Conservation (phyloP, 2,329 filamentous ascomycete species). For the Penicillium sp. region DNA sequence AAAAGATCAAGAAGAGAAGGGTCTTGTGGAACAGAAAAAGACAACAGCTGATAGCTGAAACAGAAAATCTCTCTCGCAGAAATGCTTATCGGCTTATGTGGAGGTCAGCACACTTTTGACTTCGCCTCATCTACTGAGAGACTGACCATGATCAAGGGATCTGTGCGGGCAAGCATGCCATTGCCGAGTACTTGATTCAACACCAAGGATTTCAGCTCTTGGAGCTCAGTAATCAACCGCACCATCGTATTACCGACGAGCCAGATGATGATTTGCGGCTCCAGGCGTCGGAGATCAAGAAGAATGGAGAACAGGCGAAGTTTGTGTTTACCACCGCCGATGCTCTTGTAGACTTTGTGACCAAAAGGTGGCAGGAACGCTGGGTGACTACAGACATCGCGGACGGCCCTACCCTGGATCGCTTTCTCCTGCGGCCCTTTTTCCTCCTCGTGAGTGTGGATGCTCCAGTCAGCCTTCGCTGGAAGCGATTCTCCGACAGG, state of each 20-base stretch:
- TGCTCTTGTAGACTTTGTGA: conserved; percentile 79
- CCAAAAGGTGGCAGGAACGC: conserved; percentile 74
- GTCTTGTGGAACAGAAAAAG: not conserved
- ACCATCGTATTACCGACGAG: conserved; percentile 21
- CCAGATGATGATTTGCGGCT: conserved; percentile 29
- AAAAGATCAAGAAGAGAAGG: not conserved
- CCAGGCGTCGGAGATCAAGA: conserved; percentile 25
- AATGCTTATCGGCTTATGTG: conserved; percentile 56
- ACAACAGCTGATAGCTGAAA: not conserved
- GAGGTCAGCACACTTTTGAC: conserved; percentile 38
- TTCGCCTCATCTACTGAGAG: not conserved
- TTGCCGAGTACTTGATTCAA: conserved; percentile 82
- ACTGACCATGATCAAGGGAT: conserved; percentile 62
- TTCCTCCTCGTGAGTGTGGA: conserved; percentile 92
- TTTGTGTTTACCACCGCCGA: conserved; percentile 62
- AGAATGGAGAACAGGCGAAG: conserved; percentile 18
- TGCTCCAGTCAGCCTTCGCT: conserved; percentile 81
- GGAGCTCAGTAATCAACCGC: conserved; percentile 51
- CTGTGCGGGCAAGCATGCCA: conserved; percentile 87
- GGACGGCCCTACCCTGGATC: conserved; percentile 71
- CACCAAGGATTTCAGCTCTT: conserved; percentile 80
- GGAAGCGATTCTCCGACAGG: conserved; percentile 71
- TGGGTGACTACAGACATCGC: conserved; percentile 87
- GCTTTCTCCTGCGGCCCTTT: conserved; percentile 78
- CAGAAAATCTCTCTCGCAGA: not conserved